phyloP scores from a whole-genome alignment of 176 grass and related monocot genomes.

The Ampelocalamus luodianensis region DNA sequence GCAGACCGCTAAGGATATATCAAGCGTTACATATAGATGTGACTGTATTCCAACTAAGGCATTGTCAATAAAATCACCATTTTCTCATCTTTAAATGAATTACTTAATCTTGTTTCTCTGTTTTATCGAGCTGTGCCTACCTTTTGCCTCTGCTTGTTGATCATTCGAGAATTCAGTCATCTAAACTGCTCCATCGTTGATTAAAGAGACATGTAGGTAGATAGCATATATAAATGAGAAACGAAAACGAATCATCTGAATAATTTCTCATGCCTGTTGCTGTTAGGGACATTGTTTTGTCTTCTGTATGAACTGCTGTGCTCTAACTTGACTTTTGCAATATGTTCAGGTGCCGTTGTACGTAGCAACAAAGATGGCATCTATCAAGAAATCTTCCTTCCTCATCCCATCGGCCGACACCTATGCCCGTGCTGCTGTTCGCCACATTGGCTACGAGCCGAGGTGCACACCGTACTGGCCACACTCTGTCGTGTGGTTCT shows the following conservation, averaged over 20 bases:
- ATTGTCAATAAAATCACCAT: not conserved
- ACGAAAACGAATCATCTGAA: not conserved
- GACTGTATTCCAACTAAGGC: not conserved
- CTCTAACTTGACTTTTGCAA: not conserved
- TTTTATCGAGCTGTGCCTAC: not conserved
- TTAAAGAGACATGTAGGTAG: not conserved
- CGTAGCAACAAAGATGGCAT: slow-evolving; percentile 92
- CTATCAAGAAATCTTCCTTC: slow-evolving; percentile 78
- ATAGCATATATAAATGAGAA: not conserved
- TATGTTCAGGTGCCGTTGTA: slow-evolving; percentile 73
- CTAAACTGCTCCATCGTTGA: not conserved
- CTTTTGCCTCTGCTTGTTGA: not conserved
- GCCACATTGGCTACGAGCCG: slow-evolving; percentile 79
- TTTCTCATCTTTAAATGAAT: not conserved
- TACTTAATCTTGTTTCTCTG: not conserved
- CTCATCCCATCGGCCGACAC: slow-evolving; percentile 78
- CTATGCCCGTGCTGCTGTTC: slow-evolving; percentile 69
- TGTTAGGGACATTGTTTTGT: not conserved
- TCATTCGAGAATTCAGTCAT: not conserved
- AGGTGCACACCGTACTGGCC: slow-evolving; percentile 89
- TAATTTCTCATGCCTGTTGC: not conserved
- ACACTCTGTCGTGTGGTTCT: slow-evolving; percentile 77
- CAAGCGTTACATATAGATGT: not conserved
- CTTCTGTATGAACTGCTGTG: not conserved
- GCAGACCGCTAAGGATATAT: not conserved